A percentile compares a stretch with the other conserved stretches of the same genome.
Evolutionary conservation across 2,329 filamentous ascomycete genomes (phyloP).

Genomic region (Fusarium sp.): DNA sequence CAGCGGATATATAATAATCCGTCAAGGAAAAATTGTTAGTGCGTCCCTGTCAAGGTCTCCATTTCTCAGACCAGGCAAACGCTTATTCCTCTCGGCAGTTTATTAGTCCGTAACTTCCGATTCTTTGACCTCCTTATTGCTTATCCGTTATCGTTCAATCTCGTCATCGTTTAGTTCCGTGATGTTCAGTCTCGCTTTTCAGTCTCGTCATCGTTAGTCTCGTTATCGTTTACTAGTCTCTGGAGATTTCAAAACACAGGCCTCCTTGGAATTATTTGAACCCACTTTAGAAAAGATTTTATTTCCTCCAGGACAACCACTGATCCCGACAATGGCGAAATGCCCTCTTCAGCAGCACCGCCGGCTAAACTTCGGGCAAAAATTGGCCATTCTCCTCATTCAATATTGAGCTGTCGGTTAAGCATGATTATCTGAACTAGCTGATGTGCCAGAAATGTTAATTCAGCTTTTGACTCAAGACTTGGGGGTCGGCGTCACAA

Average conservation of each 20-base stretch:
- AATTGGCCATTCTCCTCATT: not conserved
- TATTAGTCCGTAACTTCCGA: not conserved
- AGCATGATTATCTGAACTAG: not conserved
- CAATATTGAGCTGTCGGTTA: accelerated
- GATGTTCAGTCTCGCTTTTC: too few species aligned
- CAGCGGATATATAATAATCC: not conserved
- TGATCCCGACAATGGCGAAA: accelerated
- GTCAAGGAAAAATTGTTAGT: not conserved
- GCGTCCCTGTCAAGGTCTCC: not conserved
- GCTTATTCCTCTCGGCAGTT: not conserved
- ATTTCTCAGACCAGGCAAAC: accelerated
- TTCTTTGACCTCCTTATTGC: too few species aligned
- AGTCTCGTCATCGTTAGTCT: not conserved
- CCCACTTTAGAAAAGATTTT: not conserved
- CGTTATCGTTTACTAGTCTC: too few species aligned
- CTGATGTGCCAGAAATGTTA: not conserved
- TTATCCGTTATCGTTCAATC: not conserved
- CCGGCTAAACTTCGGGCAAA: not conserved
- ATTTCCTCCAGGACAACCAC: not conserved
- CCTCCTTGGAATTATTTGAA: not conserved
- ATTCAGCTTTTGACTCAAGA: not conserved
- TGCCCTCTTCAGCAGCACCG: too few species aligned
- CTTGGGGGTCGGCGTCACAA: not conserved
- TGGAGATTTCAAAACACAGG: too few species aligned
- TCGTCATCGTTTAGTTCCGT: not conserved